Evolutionary conservation across 768 basidiomycete species (phyloP), one percentile per base, ranked within the genome.

Genomic region (Fomitopsis pulvina): DNA sequence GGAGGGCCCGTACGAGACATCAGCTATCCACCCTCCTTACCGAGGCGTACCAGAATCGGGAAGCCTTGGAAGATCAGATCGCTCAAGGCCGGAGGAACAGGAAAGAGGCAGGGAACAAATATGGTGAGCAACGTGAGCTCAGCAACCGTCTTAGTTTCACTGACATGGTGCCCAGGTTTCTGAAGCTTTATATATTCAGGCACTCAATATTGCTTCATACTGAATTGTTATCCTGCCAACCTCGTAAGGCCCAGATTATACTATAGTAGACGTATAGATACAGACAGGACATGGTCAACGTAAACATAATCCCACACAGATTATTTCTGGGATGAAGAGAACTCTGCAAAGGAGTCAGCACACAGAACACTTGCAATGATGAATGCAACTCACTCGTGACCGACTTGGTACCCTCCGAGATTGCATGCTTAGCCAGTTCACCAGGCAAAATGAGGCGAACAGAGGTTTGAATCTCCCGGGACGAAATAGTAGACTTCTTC

Each of bases 61-160:
- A 90, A 47, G 81, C 78, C 0, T 59, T 93, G 54, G 91, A 93
- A 63, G 89, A 91, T 52, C 81, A 69, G 68, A 89, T 92, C 56
- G 90, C 91, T 0, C 81, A 90, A 65, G 89, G 84, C 2, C 75
- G 83, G 53, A 73, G 86, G 53, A 92, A 92, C 60, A 75, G 89
- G 53, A 92, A 92, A 63, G 87, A 91, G 61, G 89, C 91, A 0
- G 91, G 91, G 9, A 92, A 89, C 67, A 93, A 92, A 75, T 92
- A 93, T 58, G 91, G 91, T 85, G 58, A 52, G 76, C 68, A 12
- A 9, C 40, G 11, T 38, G 10, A 27, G 5, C 22, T 41, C n/a
- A n/a, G n/a, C n/a, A 25, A 43, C 18, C 16, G 28, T 7, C 43
- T 10, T 24, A 10, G 25, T 16, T 45, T 24, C 30, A 41, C 53